These are phyloP conservation scores for Juncus inflexus DNA, from an alignment of 176 grass and related monocot species.

Conservation along the genomic window DNA sequence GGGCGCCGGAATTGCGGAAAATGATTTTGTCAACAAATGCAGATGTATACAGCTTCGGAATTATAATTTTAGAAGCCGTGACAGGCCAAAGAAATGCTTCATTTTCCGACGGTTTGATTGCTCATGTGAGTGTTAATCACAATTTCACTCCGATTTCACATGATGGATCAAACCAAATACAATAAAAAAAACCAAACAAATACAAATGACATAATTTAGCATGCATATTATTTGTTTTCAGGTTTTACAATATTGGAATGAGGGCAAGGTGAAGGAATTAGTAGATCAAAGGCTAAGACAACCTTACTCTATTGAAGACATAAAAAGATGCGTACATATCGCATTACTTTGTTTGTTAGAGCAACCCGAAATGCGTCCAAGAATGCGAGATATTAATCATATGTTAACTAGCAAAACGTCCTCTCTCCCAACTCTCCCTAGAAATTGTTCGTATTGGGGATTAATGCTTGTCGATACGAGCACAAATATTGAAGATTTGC, in stretches of 20 bases:
- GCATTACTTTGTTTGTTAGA: constrained; percentile 18
- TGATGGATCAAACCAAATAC: neutral
- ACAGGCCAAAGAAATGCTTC: constrained; percentile 12
- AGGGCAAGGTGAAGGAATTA: constrained; percentile 5
- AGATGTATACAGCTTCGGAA: constrained; percentile 23
- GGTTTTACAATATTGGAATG: constrained; percentile 21
- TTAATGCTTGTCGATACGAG: constrained; percentile 1
- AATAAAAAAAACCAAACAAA: neutral
- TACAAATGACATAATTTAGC: neutral
- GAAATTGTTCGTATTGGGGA: constrained; percentile 25
- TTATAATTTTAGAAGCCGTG: constrained; percentile 22
- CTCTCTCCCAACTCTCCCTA: constrained; percentile 4
- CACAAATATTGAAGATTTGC: neutral
- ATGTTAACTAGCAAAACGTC: constrained; percentile 9
- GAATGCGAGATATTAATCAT: constrained; percentile 8
- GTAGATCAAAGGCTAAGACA: constrained; percentile 16
- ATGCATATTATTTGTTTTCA: neutral
- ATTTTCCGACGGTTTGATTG: constrained; percentile 15
- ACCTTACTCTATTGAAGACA: constrained; percentile 16
- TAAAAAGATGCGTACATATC: constrained; percentile 22
- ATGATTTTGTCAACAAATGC: constrained; percentile 12
- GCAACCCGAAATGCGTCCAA: constrained; percentile 12
- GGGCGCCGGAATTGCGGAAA: constrained; percentile 17
- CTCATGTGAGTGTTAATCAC: constrained; percentile 14
- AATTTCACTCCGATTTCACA: too few relatives aligned